Base-by-base conservation (phyloP, 257 asterid genomes). In the Rauvolfia tetraphylla region DNA sequence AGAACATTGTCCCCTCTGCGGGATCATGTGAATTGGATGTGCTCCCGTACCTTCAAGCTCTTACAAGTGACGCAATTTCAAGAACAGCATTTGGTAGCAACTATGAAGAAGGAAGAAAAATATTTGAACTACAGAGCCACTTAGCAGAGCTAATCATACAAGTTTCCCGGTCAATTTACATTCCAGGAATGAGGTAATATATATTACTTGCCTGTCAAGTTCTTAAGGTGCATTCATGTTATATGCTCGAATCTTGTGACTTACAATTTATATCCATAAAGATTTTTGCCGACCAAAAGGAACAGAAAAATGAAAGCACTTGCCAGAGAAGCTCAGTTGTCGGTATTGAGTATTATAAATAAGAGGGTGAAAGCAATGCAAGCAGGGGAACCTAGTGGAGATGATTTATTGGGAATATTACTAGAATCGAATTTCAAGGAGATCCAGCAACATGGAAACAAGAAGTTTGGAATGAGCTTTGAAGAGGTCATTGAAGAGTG, bases 221-320 rank as follows among this genome's bases (percentile, higher is more conserved):
- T 66, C 44, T 17, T 17, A 66, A 33, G 39, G 1, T 27, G 22
- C 57, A 51, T 51, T 3, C 4, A 29, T 20, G 18, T 48, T 71
- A 12, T 12, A 33, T 36, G 51, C 51, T 58, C 46, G 33, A 31
- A 20, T 10, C 22, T 53, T 22, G 25, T 38, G 2, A 38, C 61
- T 34, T 36, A 22, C 14, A 31, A 54, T 53, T 49, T 18, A 72
- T 59, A 44, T 42, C 31, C 71, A 62, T 17, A 46, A 72, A 88
- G 93, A 75, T 80, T 69, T 75, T 48, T 90, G 72, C 96, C 92
- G 0, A 89, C 90, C 4, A 81, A 78, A 79, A 36, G 72, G 2
- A 87, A 82, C 63, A 75, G 82, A 74, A 85, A 84, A 73, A 84
- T 89, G 73, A 85, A 78, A 81, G 79, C 79, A 41, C 79, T 88